These are phyloP conservation scores for Chiua virens DNA, from an alignment of 768 basidiomycete species.

Conservation along the genomic window DNA sequence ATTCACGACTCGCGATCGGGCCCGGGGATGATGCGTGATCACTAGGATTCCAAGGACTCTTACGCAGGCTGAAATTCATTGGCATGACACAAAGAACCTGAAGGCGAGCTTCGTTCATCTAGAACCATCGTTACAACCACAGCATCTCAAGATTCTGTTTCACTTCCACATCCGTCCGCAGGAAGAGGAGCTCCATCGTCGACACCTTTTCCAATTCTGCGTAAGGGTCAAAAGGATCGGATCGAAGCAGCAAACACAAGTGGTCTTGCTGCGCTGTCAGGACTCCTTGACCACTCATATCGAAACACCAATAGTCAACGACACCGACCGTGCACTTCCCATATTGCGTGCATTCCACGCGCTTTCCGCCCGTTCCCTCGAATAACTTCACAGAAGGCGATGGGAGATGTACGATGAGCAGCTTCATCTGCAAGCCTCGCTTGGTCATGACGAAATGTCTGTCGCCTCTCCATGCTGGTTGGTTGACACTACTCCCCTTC, in stretches of 20 bases:
- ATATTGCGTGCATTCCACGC: slow-evolving; percentile 15
- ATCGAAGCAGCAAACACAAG: slow-evolving; percentile 27
- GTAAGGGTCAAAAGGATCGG: slow-evolving; percentile 31
- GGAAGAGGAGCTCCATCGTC: slow-evolving; percentile 29
- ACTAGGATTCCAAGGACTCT: not conserved
- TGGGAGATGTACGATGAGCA: slow-evolving; percentile 24
- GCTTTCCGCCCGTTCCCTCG: slow-evolving; percentile 11
- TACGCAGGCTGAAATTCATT: not conserved
- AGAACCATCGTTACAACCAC: slow-evolving; percentile 20
- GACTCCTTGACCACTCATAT: slow-evolving; percentile 24
- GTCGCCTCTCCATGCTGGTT: slow-evolving; percentile 26
- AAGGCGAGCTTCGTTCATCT: too few relatives aligned
- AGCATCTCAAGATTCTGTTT: slow-evolving; percentile 12
- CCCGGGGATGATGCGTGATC: not conserved
- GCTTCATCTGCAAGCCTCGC: slow-evolving; percentile 29
- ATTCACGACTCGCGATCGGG: too few relatives aligned
- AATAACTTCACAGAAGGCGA: slow-evolving; percentile 14
- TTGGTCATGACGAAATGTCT: slow-evolving; percentile 32
- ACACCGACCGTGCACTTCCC: slow-evolving; percentile 26
- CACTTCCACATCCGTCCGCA: slow-evolving; percentile 19
- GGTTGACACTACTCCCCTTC: not conserved
- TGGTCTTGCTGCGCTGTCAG: slow-evolving; percentile 27
- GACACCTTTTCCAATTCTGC: slow-evolving; percentile 26
- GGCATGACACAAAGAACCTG: not conserved
- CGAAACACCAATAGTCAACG: slow-evolving; percentile 34